Percentiles rank a stretch among this genome's conserved stretches.
Conservation (phyloP, 2,329 filamentous ascomycete species). For the Alternaria triticina region DNA sequence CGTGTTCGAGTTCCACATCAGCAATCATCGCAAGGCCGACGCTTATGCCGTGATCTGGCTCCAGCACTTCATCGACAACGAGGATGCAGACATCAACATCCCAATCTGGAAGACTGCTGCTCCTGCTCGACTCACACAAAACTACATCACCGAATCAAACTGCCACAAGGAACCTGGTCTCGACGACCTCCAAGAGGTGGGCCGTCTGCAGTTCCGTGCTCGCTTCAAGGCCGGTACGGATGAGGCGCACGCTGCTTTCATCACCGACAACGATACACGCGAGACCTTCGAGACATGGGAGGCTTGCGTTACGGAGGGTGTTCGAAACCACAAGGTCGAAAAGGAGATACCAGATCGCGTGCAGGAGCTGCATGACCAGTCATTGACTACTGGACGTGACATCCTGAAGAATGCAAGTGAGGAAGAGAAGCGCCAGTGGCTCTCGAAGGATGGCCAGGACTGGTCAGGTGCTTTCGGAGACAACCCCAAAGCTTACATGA, state of each 20-base stretch:
- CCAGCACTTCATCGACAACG: constrained; percentile 80
- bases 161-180: constrained; percentile 72
- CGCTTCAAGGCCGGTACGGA: constrained; percentile 92
- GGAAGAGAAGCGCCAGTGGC: constrained; percentile 78
- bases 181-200: constrained; percentile 77
- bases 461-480: constrained; percentile 87
- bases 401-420: constrained; percentile 75
- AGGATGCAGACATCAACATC: constrained; percentile 79
- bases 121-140: constrained; percentile 79
- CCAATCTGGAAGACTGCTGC: constrained; percentile 88
- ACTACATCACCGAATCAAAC: constrained; percentile 86
- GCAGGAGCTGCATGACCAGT: constrained; percentile 80
- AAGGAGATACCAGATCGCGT: constrained; percentile 76
- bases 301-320: constrained; percentile 85
- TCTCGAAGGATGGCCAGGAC: constrained; percentile 79
- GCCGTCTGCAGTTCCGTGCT: constrained; percentile 78
- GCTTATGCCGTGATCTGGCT: constrained; percentile 87
- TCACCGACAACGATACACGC: constrained; percentile 84
- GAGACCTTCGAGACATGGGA: constrained; percentile 97
- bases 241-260: constrained; percentile 80
- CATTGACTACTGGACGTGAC: constrained; percentile 79
- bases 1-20: constrained; percentile 81
- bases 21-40: constrained; percentile 72
- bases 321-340: constrained; percentile 72
- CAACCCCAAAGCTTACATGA: constrained; percentile 69